Evolutionary conservation across 106 monocot species (phyloP).

Genomic region (Dactylorhiza incarnata): DNA sequence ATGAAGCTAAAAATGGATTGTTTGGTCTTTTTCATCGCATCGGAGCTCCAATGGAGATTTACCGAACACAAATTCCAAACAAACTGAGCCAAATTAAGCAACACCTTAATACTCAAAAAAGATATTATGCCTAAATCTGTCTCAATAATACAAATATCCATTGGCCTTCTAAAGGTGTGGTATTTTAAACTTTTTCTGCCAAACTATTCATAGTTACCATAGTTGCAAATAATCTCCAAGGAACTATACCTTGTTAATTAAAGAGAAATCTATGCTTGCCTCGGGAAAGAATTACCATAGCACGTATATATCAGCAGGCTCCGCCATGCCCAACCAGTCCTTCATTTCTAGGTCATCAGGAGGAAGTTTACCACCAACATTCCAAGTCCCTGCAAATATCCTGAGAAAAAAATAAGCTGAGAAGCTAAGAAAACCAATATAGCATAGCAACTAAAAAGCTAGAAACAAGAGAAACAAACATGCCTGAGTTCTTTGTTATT

Average conservation of each 20-base stretch:
- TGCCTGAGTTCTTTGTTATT: constrained; percentile 77
- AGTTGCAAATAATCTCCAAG: background rate
- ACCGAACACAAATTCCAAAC: too few species aligned
- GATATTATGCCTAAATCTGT: background rate
- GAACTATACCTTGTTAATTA: background rate
- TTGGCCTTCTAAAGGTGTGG: background rate
- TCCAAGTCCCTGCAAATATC: constrained; percentile 83
- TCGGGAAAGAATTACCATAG: constrained; percentile 40
- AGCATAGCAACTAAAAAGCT: background rate
- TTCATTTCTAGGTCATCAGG: constrained; percentile 61
- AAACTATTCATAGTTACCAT: background rate
- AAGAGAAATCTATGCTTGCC: background rate
- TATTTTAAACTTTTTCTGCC: background rate
- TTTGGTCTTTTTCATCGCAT: too few species aligned
- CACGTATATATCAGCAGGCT: constrained; percentile 81
- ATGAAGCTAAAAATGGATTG: too few species aligned
- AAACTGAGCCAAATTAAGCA: background rate
- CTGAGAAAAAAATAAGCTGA: constrained; percentile 17
- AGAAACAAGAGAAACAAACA: background rate
- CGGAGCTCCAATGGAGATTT: too few species aligned
- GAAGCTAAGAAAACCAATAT: background rate
- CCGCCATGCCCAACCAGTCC: constrained; percentile 64
- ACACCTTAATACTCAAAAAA: background rate
- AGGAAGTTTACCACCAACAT: constrained; percentile 80
- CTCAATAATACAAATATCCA: background rate